Evolutionary conservation across 805 yeast genomes (phyloP), one percentile per base, ranked within the genome.

Genomic region (Nakazawaea populi): DNA sequence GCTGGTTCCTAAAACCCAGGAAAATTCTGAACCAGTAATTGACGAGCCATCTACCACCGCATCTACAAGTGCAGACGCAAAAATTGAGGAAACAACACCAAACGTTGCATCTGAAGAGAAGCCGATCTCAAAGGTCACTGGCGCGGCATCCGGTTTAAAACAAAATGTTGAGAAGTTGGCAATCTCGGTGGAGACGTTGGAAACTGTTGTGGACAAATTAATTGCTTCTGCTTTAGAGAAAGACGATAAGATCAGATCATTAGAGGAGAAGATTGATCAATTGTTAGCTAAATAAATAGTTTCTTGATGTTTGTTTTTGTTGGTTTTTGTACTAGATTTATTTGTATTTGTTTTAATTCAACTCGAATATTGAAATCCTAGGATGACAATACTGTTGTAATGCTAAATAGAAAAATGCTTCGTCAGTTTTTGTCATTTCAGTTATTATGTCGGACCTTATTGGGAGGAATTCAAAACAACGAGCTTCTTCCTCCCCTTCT

Each of bases 101-200:
- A 53, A 54, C 27, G 36, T 48, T 5, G 14, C 58, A 4, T n/a
- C 58, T 12, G 27, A 59, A 11, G 44, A 55, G 4, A 43, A 62
- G 14, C 48, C 60, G 10, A 42, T 31, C 8, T 31, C 53, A 7
- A 48, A 58, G 44, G 55, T 53, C 24, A 60, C 68, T 14, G 63
- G 71, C 31, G 73, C 76, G 30, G 80, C 87, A 18, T 75, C 86
- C 34, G 86, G 90, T 0, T 72, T 87, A 53, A 85, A 85, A 59
- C 85, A 80, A 8, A 81, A 89, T 1, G 83, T 87, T 34, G 92
- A 85, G 56, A 83, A 77, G 55, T 70, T 87, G 49, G 80, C 86
- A 5, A 52, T 68, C 2, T 65, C 87, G 35, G 89, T 85, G 24
- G 69, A 71, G 3, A 70, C 74, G 31, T 72, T 87, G 44, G 90